These are phyloP conservation scores for Talaromyces funiculosus DNA, from an alignment of 2,329 filamentous ascomycete species.

Conservation along the genomic window DNA sequence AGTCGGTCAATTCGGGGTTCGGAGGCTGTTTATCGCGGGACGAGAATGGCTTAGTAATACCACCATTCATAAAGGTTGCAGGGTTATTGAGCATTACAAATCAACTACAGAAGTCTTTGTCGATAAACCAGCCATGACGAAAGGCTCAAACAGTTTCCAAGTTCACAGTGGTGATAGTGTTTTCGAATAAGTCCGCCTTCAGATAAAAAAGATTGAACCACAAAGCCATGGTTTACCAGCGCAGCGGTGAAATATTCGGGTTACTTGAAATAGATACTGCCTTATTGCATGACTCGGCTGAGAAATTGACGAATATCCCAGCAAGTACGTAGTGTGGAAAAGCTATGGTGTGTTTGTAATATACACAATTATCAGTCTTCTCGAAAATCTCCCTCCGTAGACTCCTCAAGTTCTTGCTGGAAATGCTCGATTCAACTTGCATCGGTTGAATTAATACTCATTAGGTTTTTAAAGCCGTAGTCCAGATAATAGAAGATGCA, in stretches of 20 bases:
- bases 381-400: neutral
- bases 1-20: neutral
- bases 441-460: neutral
- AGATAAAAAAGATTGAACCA: neutral
- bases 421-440: neutral
- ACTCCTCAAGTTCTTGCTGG: neutral
- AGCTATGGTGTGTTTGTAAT: neutral
- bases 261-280: neutral
- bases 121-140: neutral
- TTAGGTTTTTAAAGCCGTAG: neutral
- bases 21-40: neutral
- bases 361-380: neutral
- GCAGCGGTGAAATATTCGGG: neutral
- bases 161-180: neutral
- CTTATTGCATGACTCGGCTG: neutral
- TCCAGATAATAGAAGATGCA: neutral
- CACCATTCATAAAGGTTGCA: neutral
- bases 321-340: neutral
- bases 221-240: neutral
- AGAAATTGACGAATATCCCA: neutral
- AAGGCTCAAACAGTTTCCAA: neutral
- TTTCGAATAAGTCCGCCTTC: neutral
- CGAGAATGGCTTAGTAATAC: neutral
- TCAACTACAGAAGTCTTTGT: neutral
- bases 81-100: neutral